Base-by-base conservation (phyloP, 1,284 basidiomycete species). In the Apiotrichum gamsii region DNA sequence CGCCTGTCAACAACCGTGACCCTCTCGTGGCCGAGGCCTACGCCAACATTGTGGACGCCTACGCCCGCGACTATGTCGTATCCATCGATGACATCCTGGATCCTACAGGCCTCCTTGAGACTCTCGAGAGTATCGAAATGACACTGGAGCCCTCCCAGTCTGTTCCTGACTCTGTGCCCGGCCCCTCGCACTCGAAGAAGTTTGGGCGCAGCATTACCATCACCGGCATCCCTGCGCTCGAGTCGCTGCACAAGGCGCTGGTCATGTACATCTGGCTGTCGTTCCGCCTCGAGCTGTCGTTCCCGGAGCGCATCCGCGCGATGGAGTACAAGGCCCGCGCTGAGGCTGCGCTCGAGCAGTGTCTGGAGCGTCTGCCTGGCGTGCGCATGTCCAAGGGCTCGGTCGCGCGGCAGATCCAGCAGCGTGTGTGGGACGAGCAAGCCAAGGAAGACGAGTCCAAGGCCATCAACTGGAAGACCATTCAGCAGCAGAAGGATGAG, bases 251-350 rank as follows among this genome's bases (percentile, higher is more conserved):
- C 72, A 85, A 86, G 59, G 73, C 81, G n/a, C 66, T 93, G 21
- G 82, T 86, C 15, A 60, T 87, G 16, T 97, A 97, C 69, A 75
- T 90, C 44, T 98, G 94, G 94, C 77, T 95, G 49, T 78, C 78
- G 19, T 84, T 82, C 70, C 82, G 93, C n/a, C 78, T 83, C 40
- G 79, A 82, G 1, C 75, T 90, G 38, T 78, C 82, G 11, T 97
- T 88, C 67, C 74, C 79, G 15, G 78, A 85, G 29, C 73, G 77
- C 25, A 67, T 74, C 10, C 70, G 76, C 33, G 83, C 81, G 1
- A 62, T 72, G 5, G 69, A 66, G 35, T 61, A 85, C 45, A 90
- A 90, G 68, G 65, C 64, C n/a, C 73, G 82, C 28, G 75, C 82
- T 5, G 88, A 95, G 70, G 64, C 66, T 23, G 82, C 77, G 11